Conservation (phyloP, 225 moss, liverwort and hornwort species). For the Asterella californica region DNA sequence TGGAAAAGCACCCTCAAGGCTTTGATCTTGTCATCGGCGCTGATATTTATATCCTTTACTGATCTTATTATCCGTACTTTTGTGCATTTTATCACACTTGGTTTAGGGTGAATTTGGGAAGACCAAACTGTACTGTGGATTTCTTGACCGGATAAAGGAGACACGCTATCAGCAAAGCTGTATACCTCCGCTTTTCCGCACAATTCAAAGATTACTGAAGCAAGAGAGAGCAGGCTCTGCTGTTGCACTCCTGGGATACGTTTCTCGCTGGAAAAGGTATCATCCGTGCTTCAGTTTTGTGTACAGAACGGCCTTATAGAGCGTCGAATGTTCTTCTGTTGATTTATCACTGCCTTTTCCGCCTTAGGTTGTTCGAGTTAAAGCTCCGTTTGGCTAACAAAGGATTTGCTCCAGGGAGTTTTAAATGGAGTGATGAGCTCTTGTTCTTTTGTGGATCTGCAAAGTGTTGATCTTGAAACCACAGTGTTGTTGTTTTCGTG, state of each 20-base stretch:
- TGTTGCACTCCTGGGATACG: constrained; percentile 62
- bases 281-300: no score
- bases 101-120: no score
- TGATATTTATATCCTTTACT: constrained; percentile 86
- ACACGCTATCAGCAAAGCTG: constrained; percentile 68
- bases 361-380: neutral
- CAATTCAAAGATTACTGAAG: constrained; percentile 53
- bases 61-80: neutral
- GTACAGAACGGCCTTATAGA: neutral
- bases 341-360: neutral
- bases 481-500: neutral
- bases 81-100: neutral
- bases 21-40: constrained; percentile 88
- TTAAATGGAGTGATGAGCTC: no score
- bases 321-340: neutral
- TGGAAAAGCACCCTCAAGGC: constrained; percentile 53
- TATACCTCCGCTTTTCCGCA: constrained; percentile 51
- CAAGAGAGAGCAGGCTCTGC: constrained; percentile 47
- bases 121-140: neutral
- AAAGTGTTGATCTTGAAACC: no score
- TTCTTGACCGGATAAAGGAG: constrained; percentile 46
- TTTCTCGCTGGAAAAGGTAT: constrained; percentile 77
- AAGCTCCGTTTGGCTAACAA: neutral
- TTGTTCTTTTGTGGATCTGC: no score
- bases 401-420: no score